These are phyloP conservation scores for Dendrobium officinale DNA, from an alignment of 106 monocot genomes.

Conservation along the genomic window DNA sequence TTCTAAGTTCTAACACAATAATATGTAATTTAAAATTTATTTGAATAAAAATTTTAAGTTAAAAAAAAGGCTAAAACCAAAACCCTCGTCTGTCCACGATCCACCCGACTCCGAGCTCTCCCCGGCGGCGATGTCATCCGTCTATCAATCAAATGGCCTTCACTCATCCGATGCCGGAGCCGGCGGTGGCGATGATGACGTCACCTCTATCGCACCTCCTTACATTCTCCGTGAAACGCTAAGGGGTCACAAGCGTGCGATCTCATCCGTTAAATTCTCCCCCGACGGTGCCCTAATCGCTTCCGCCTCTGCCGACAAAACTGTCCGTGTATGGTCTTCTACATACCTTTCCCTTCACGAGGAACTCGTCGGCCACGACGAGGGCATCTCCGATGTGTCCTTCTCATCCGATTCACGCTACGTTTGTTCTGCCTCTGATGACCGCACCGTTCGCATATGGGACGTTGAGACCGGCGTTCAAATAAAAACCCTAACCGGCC, in stretches of 20 bases:
- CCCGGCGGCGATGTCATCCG: conserved; percentile 6
- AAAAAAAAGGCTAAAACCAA: too few relatives aligned
- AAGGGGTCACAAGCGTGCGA: conserved; percentile 30
- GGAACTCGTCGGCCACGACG: conserved; percentile 37
- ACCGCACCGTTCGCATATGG: conserved; percentile 50
- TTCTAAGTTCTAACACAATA: too few relatives aligned
- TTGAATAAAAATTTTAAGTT: too few relatives aligned
- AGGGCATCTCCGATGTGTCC: conserved; percentile 47
- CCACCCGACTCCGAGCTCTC: background rate
- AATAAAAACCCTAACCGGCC: conserved; percentile 37
- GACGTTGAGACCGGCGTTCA: conserved; percentile 23
- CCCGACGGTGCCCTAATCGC: conserved; percentile 41
- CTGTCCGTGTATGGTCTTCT: conserved; percentile 36
- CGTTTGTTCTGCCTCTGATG: conserved; percentile 52
- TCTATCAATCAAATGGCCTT: conserved; percentile 1
- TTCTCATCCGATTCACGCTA: conserved; percentile 46
- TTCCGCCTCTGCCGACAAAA: conserved; percentile 54
- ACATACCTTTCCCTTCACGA: conserved; percentile 24
- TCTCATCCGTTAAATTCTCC: conserved; percentile 56
- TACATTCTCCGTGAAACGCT: conserved; percentile 37
- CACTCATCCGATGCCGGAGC: background rate
- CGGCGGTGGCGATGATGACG: background rate
- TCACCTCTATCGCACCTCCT: background rate
- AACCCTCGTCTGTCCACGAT: too few relatives aligned
- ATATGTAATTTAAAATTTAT: too few relatives aligned